Evolutionary conservation across 768 basidiomycete genomes (phyloP).

Genomic region (Hericium coralloides): DNA sequence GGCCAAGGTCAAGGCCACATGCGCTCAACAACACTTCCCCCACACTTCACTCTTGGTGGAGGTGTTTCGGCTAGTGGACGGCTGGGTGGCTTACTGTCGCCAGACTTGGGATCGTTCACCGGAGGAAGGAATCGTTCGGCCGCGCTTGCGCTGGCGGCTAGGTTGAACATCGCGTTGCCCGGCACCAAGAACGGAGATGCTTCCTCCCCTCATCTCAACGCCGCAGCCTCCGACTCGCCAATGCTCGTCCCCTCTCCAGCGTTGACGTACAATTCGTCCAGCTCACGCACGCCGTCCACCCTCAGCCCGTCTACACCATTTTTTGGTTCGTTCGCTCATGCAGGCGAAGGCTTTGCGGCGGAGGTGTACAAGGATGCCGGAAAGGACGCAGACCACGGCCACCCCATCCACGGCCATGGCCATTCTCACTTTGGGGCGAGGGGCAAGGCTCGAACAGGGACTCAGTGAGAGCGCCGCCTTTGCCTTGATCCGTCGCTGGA

Average conservation of each 20-base stretch:
- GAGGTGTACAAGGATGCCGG: background rate
- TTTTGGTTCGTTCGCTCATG: conserved; percentile 44
- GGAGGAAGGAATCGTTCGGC: conserved; percentile 3
- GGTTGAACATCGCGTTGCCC: background rate
- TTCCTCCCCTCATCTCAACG: background rate
- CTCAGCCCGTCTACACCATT: conserved; percentile 68
- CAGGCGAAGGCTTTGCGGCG: conserved; percentile 22
- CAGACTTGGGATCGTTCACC: conserved; percentile 5
- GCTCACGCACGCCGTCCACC: conserved; percentile 49
- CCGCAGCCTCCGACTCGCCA: conserved; percentile 28
- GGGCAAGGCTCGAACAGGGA: background rate
- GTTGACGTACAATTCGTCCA: conserved; percentile 39
- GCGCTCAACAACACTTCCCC: conserved; percentile 14
- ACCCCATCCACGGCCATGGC: background rate
- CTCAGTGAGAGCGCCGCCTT: background rate
- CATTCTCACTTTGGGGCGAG: background rate
- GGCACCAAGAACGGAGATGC: too few species aligned
- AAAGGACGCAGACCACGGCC: background rate
- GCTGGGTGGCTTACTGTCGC: conserved; percentile 12
- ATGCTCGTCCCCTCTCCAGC: conserved; percentile 52
- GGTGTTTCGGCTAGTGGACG: conserved; percentile 2
- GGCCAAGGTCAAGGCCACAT: conserved; percentile 13
- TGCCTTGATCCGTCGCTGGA: background rate
- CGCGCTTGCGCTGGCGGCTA: background rate
- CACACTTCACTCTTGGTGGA: conserved; percentile 11